Base-by-base conservation (phyloP, 2,329 filamentous ascomycete species). In the Ceratocystiopsis sp. region DNA sequence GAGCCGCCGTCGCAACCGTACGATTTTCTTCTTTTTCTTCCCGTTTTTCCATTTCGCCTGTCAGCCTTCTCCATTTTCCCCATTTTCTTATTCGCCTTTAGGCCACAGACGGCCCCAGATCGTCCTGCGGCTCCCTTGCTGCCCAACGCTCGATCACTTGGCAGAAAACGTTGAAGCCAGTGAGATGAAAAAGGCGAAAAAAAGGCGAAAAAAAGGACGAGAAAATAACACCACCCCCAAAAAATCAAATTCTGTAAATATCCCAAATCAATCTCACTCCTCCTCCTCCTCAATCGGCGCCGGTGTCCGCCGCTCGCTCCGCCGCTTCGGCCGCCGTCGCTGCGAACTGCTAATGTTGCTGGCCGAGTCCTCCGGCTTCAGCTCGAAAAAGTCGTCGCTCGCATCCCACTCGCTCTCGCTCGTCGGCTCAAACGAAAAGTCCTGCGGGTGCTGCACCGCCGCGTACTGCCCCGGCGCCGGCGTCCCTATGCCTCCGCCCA, bases 311-410 rank as follows among this genome's bases (percentile, higher is more conserved):
- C 80, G 67, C 60, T 84, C 78, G 49, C 71, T 73, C 52, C 75
- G 70, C 54, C 78, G 65, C 66, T 80, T 82, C 37, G 74, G 78
- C 54, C 76, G 66, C 51, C 77, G 68, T 54, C 80, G 68, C 51
- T 80, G 61, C 42, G 78, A 79, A 55, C 77, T 82, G 54, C 75
- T 79, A 46, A 89, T 83, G 55, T 87, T 86, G 59, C 81, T 86
- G 19, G 83, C 83, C 43, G 74, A 80, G 58, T 89, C 83, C 54
- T 89, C 83, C 0, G 83, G 83, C 51, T 78, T 78, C 40, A 89
- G 65, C 52, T 75, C 72, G 42, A 59, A 55, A 45, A 74, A 68
- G 43, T 77, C 73, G 40, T 68, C 66, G 16, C 64, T 66, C 64
- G 72, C 73, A 45, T 78, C 74, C 42, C 70, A 71, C 48, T 77